Conservation (phyloP, 352 stramenopile genomes). For the Thraustochytrium sp. region DNA sequence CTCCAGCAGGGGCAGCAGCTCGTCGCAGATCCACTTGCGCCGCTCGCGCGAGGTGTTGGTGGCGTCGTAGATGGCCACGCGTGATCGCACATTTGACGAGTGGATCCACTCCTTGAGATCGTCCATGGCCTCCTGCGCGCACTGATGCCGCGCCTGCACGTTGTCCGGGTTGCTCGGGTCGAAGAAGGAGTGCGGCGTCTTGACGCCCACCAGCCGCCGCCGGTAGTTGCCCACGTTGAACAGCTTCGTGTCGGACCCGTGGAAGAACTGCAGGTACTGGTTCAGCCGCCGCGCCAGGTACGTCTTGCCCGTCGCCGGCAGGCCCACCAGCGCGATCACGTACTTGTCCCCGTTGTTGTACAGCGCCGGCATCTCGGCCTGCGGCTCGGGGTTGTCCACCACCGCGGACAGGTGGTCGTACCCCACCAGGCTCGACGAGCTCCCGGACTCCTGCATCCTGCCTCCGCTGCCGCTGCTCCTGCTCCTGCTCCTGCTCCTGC, state of each 20-base stretch:
- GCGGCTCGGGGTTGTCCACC: slow-evolving; percentile 36
- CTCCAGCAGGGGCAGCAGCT: slow-evolving; percentile 19
- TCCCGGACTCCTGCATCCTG: background rate
- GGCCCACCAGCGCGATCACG: slow-evolving; percentile 49
- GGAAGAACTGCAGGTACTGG: slow-evolving; percentile 56
- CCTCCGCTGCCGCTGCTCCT: too few species aligned
- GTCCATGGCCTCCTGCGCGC: slow-evolving; percentile 43
- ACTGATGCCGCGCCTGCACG: slow-evolving; percentile 26
- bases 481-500: too few species aligned
- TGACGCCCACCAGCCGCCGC: slow-evolving; percentile 49
- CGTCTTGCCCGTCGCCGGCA: slow-evolving; percentile 57
- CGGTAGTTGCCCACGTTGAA: slow-evolving; percentile 59
- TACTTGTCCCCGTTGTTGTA: slow-evolving; percentile 32
- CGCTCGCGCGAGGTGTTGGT: slow-evolving; percentile 56
- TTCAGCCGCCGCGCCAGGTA: slow-evolving; percentile 60
- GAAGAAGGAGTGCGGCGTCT: slow-evolving; percentile 50
- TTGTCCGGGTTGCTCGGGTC: slow-evolving; percentile 37
- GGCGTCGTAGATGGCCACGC: slow-evolving; percentile 57
- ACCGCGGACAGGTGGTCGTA: slow-evolving; percentile 29
- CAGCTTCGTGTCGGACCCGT: slow-evolving; percentile 54
- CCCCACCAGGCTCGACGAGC: slow-evolving; percentile 8
- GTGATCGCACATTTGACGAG: background rate
- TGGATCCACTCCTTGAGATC: slow-evolving; percentile 35
- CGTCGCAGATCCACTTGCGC: slow-evolving; percentile 32
- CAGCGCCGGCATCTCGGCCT: background rate